A percentile compares a stretch with the other conserved stretches of the same genome.
Conservation (phyloP, 768 basidiomycete species). For the Leccinum boreale region DNA sequence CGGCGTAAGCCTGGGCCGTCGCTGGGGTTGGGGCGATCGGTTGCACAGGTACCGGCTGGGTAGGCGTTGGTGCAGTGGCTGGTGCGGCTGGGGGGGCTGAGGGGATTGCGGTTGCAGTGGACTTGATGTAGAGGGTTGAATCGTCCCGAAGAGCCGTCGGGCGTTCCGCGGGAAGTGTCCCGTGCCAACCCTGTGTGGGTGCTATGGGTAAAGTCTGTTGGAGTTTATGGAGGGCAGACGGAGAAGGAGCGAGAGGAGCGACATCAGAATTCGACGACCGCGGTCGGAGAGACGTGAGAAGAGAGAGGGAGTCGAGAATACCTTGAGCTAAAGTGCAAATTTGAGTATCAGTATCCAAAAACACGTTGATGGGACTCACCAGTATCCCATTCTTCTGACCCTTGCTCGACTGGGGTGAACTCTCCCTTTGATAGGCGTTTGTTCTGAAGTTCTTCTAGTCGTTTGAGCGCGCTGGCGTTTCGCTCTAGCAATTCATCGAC, state of each 20-base stretch:
- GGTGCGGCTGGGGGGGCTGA: constrained; percentile 32
- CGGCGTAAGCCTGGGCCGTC: constrained; percentile 27
- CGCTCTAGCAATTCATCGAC: constrained; percentile 66
- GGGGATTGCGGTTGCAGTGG: constrained; percentile 36
- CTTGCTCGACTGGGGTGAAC: constrained; percentile 52
- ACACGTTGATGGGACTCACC: constrained; percentile 44
- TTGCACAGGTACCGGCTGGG: constrained; percentile 22
- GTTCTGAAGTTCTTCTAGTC: constrained; percentile 65
- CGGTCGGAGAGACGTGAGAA: constrained; percentile 71
- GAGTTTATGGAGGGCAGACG: constrained; percentile 63
- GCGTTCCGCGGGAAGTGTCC: constrained; percentile 59
- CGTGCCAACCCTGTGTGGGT: constrained; percentile 67
- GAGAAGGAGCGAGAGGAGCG: constrained; percentile 56
- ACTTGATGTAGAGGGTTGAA: constrained; percentile 64
- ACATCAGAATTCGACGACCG: constrained; percentile 43
- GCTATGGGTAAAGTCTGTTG: constrained; percentile 65
- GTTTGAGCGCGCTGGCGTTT: constrained; percentile 59
- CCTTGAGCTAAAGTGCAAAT: constrained; percentile 54
- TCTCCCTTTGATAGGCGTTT: constrained; percentile 48
- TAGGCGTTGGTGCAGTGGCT: constrained; percentile 33
- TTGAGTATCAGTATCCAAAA: constrained; percentile 7
- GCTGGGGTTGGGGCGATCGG: constrained; percentile 26
- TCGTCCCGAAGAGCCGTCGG: constrained; percentile 69
- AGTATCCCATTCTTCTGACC: constrained; percentile 79
- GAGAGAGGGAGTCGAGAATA: constrained; percentile 64